Conservation (phyloP, 2,329 filamentous ascomycete species). For the Dendrostoma leiphaemia region DNA sequence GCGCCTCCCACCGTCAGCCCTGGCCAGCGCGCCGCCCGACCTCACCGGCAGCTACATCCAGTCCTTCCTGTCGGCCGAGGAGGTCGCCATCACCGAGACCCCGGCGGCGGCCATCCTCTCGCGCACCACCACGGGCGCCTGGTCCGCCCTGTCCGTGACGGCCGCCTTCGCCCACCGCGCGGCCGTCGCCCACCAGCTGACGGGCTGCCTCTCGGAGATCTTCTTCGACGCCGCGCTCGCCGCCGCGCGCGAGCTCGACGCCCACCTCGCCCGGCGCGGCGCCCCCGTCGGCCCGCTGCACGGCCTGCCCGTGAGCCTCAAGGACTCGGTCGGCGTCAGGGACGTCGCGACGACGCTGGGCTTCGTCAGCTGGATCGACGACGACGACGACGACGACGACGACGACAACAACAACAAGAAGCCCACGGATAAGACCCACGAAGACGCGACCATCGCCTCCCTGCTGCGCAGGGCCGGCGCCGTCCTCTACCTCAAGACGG, state of each 20-base stretch:
- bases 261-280: conserved; percentile 35
- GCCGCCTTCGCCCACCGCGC: conserved; percentile 50
- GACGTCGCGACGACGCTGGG: conserved; percentile 30
- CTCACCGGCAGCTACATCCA: too few species aligned
- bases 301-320: conserved; percentile 54
- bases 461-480: conserved; percentile 59
- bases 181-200: conserved; percentile 46
- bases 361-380: conserved; percentile 19
- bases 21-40: too few species aligned
- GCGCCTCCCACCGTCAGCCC: too few species aligned
- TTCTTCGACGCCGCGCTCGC: conserved; percentile 47
- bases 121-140: conserved; percentile 19
- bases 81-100: conserved; percentile 1
- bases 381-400: too few species aligned
- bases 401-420: too few species aligned
- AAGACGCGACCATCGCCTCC: conserved; percentile 41
- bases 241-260: conserved; percentile 44
- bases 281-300: conserved; percentile 57
- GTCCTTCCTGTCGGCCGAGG: too few species aligned
- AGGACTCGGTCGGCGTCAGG: conserved; percentile 59
- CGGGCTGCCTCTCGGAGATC: conserved; percentile 45
- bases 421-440: too few species aligned
- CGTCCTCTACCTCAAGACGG: conserved; percentile 69
- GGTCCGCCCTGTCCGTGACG: conserved; percentile 33
- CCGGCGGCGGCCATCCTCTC: background rate